Conservation (phyloP, 169 alveolate species). For the Theileria orientalis region DNA sequence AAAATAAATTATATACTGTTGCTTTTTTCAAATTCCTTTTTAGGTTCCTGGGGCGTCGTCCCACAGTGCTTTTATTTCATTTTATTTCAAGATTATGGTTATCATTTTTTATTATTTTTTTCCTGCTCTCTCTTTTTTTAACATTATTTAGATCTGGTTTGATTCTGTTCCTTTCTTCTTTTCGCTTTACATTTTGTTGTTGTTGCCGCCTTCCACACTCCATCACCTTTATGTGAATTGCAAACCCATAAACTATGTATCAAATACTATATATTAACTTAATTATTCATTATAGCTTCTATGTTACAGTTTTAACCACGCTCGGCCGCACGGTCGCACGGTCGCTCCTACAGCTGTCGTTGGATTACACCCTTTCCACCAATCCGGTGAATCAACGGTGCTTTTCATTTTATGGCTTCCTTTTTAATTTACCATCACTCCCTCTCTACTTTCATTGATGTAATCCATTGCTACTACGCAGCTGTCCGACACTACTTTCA, state of each 20-base stretch:
- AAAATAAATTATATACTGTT: too few species aligned
- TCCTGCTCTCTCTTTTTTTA: not conserved
- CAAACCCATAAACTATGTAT: too few species aligned
- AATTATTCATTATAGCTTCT: not conserved
- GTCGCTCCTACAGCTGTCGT: too few species aligned
- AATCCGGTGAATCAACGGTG: too few species aligned
- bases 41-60: not conserved
- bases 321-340: too few species aligned
- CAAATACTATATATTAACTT: not conserved
- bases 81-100: not conserved
- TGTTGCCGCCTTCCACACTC: not conserved
- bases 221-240: too few species aligned
- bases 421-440: not conserved
- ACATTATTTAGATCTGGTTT: not conserved
- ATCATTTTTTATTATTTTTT: too few species aligned
- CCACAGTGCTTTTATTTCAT: not conserved
- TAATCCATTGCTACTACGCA: conserved; percentile 64
- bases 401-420: not conserved
- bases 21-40: not conserved
- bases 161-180: not conserved
- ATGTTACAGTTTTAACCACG: too few species aligned
- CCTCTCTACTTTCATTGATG: conserved; percentile 23
- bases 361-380: too few species aligned
- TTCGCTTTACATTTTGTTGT: not conserved
- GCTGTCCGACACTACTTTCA: conserved; percentile 63